Conservation (phyloP, 1,284 basidiomycete species). For the Pholiota adiposa region DNA sequence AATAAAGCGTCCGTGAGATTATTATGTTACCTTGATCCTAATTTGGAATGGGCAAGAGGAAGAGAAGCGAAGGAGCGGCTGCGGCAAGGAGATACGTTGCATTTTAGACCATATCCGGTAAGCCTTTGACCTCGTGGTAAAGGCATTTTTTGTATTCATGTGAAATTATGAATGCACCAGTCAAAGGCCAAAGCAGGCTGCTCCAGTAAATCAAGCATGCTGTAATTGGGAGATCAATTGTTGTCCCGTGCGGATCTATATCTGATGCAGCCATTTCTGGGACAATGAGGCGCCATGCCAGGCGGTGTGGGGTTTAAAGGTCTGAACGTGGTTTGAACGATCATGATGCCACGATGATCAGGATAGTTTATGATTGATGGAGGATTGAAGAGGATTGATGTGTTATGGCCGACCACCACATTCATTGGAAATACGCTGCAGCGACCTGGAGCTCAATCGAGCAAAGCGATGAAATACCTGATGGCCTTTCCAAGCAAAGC, state of each 20-base stretch:
- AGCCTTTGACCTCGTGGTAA: slow-evolving; percentile 6
- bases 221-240: slow-evolving; percentile 12
- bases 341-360: no score
- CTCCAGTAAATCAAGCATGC: neutral
- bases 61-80: neutral
- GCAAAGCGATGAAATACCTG: neutral
- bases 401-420: no score
- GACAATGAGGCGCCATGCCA: slow-evolving; percentile 3
- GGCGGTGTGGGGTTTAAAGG: neutral
- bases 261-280: slow-evolving; percentile 9
- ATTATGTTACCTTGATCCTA: slow-evolving; percentile 7
- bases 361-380: neutral
- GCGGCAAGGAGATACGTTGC: neutral
- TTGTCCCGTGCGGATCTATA: slow-evolving; percentile 8
- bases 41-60: neutral
- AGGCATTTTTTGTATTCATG: slow-evolving; percentile 13
- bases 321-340: neutral
- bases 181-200: slow-evolving; percentile 16
- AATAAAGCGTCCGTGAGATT: slow-evolving; percentile 3
- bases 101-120: slow-evolving; percentile 2
- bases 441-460: neutral
- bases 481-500: neutral
- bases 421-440: neutral
- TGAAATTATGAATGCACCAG: slow-evolving; percentile 6
- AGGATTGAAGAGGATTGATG: no score